phyloP scores from a whole-genome alignment of 2,329 filamentous ascomycete species.

The Ophiostoma sp. region DNA sequence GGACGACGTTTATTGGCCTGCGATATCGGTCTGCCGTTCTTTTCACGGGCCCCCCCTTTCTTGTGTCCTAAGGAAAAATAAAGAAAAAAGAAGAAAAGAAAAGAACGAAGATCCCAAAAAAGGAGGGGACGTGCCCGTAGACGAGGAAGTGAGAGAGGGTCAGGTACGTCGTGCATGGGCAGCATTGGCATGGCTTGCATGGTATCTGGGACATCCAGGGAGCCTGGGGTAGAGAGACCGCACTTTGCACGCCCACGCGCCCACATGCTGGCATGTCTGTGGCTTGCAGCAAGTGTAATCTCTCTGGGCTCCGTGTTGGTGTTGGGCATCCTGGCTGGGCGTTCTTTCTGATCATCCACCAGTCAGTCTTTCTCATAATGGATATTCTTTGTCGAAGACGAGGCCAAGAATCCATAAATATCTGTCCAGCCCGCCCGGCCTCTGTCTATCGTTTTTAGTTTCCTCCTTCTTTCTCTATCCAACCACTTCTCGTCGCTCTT shows the following conservation, averaged over 20 bases:
- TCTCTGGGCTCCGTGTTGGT: not conserved
- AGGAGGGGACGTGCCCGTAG: not conserved
- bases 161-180: not conserved
- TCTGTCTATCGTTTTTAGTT: not conserved
- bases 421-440: not conserved
- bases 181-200: not conserved
- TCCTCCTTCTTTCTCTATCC: conserved; percentile 1
- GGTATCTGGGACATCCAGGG: not conserved
- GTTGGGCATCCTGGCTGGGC: not conserved
- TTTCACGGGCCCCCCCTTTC: not conserved
- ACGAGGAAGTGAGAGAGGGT: not conserved
- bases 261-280: conserved; percentile 5
- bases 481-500: conserved; percentile 23
- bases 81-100: not conserved
- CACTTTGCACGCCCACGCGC: not conserved
- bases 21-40: not conserved
- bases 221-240: not conserved
- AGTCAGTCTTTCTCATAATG: not conserved
- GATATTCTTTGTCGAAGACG: not conserved
- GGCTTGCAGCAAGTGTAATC: conserved; percentile 11
- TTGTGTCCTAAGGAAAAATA: not conserved
- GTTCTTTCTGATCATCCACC: not conserved
- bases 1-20: not conserved
- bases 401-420: conserved; percentile 21
- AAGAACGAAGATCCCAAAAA: not conserved